A percentile compares a stretch with the other conserved stretches of the same genome.
These are phyloP conservation scores for Torrubiella hemipterigena DNA, from an alignment of 2,329 filamentous ascomycete species.

Conservation along the genomic window DNA sequence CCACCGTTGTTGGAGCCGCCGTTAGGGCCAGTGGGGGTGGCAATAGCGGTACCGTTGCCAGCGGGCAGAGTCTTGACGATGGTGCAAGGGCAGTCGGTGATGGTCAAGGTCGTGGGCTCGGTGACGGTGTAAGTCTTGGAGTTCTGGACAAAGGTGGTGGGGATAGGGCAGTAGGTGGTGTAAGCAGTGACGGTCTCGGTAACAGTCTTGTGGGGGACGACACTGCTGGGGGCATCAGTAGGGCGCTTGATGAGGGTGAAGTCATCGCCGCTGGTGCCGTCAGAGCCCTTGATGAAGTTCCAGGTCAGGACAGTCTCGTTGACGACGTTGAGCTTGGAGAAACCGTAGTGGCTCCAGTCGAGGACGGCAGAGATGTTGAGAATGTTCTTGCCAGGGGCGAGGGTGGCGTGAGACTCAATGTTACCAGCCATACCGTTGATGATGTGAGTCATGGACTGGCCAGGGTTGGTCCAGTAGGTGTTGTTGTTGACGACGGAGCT, in stretches of 20 bases:
- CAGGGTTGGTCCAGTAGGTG: slow-evolving; percentile 34
- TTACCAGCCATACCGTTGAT: slow-evolving; percentile 42
- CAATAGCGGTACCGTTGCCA: slow-evolving; percentile 26
- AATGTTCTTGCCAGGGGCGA: slow-evolving; percentile 19
- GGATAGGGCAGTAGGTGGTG: slow-evolving; percentile 54
- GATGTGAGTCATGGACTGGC: slow-evolving; percentile 34
- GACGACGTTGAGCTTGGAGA: slow-evolving; percentile 23
- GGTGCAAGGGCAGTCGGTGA: slow-evolving; percentile 53
- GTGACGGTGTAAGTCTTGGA: slow-evolving; percentile 51
- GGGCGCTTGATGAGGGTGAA: slow-evolving; percentile 12
- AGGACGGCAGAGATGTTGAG: slow-evolving; percentile 31
- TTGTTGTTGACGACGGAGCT: slow-evolving; percentile 30
- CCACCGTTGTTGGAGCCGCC: too few species aligned
- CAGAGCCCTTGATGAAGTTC: slow-evolving; percentile 30
- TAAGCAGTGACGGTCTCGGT: slow-evolving; percentile 49
- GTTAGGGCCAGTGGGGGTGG: too few species aligned
- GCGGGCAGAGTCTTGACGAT: slow-evolving; percentile 39
- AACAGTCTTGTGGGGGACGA: slow-evolving; percentile 33
- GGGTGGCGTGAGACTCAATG: slow-evolving; percentile 33
- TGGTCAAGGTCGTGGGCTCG: slow-evolving; percentile 48
- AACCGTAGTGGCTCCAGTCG: slow-evolving; percentile 32
- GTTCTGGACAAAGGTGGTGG: slow-evolving; percentile 45
- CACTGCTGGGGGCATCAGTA: neutral
- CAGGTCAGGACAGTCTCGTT: slow-evolving; percentile 27
- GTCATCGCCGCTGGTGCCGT: slow-evolving; percentile 24